Conservation (phyloP, 2,329 filamentous ascomycete species). For the Xylaria sp. region DNA sequence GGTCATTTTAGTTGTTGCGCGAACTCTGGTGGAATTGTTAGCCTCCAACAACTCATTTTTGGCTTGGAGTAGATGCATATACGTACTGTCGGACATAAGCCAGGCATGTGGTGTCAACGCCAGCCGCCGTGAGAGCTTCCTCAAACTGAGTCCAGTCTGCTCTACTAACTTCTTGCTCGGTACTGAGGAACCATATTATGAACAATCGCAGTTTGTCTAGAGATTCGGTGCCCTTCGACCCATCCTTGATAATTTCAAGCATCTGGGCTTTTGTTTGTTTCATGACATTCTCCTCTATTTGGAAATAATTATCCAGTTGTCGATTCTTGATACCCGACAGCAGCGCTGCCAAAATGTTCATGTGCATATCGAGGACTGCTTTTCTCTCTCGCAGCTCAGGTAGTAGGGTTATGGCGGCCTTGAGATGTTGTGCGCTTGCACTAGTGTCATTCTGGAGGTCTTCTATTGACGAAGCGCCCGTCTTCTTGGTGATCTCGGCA, state of each 20-base stretch:
- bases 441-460: constrained; percentile 91
- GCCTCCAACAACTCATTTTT: constrained; percentile 24
- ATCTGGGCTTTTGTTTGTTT: constrained; percentile 93
- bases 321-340: constrained; percentile 88
- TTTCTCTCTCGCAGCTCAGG: constrained; percentile 95
- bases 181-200: constrained; percentile 96
- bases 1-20: constrained; percentile 96
- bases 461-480: constrained; percentile 90
- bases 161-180: constrained; percentile 86
- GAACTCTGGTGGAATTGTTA: constrained; percentile 69
- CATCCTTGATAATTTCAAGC: constrained; percentile 84
- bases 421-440: constrained; percentile 91
- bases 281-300: constrained; percentile 90
- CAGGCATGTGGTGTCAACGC: constrained; percentile 80
- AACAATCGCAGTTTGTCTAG: constrained; percentile 93
- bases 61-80: neutral
- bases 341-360: constrained; percentile 91
- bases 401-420: constrained; percentile 91
- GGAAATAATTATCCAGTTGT: constrained; percentile 95
- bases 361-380: constrained; percentile 95
- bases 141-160: constrained; percentile 88
- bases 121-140: constrained; percentile 80
- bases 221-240: constrained; percentile 83
- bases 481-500: constrained; percentile 93
- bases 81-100: constrained; percentile 87